A percentile compares a stretch with the other conserved stretches of the same genome.
Evolutionary conservation across 23 red algal genomes (phyloP).

Genomic region (Gracilaria gracilis): DNA sequence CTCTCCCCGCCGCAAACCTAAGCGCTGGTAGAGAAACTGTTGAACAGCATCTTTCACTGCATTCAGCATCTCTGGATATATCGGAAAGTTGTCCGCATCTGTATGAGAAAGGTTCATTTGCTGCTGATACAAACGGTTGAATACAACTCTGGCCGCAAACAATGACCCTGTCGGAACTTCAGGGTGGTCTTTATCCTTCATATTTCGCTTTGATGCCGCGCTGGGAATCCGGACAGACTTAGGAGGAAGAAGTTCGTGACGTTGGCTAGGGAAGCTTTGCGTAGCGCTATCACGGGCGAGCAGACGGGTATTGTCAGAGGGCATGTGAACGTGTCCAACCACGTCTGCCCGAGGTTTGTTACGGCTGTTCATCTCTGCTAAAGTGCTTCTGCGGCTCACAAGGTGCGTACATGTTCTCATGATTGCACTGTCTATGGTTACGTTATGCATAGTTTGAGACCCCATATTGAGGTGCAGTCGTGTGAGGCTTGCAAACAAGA

Average conservation of each 20-base stretch:
- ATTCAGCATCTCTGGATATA: neutral
- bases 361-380: neutral
- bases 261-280: neutral
- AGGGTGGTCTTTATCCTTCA: slow-evolving; percentile 2
- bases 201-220: neutral
- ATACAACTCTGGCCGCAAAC: neutral
- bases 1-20: neutral
- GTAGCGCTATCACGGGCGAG: neutral
- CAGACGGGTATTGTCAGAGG: neutral
- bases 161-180: neutral
- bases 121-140: slow-evolving; percentile 1
- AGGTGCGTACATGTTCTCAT: neutral
- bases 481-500: neutral
- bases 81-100: neutral
- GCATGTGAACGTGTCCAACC: neutral
- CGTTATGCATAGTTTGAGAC: neutral
- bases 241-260: neutral
- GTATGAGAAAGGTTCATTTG: neutral
- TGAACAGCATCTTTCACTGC: neutral
- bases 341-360: neutral
- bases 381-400: neutral
- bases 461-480: neutral
- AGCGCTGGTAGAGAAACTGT: neutral
- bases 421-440: neutral
- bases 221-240: neutral